Evolutionary conservation across 768 basidiomycete genomes (phyloP).

Genomic region (Mycena vulgaris): DNA sequence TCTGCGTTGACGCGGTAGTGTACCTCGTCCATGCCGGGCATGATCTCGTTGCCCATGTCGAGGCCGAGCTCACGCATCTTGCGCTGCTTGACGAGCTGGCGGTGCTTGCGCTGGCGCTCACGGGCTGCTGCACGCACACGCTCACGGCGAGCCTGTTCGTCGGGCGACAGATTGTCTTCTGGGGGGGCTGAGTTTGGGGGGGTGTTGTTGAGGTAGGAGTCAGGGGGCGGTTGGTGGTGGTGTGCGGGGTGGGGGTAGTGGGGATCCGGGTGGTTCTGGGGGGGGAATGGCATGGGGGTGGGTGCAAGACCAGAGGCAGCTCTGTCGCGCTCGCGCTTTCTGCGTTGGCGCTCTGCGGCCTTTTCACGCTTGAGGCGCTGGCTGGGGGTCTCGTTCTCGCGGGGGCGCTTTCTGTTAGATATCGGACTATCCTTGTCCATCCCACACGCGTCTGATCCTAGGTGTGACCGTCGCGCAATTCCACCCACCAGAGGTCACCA

Average conservation of each 20-base stretch:
- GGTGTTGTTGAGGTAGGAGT: slow-evolving; percentile 41
- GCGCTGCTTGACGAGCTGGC: slow-evolving; percentile 81
- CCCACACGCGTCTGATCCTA: slow-evolving; percentile 16
- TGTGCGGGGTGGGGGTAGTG: slow-evolving; percentile 41
- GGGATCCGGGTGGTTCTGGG: slow-evolving; percentile 48
- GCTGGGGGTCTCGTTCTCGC: slow-evolving; percentile 82
- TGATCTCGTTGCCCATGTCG: slow-evolving; percentile 84
- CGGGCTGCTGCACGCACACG: slow-evolving; percentile 83
- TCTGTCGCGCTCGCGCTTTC: slow-evolving; percentile 83
- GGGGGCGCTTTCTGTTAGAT: slow-evolving; percentile 65
- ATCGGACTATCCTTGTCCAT: slow-evolving; percentile 36
- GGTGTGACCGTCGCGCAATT: slow-evolving; percentile 3
- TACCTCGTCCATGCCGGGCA: slow-evolving; percentile 68
- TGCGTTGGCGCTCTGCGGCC: slow-evolving; percentile 87
- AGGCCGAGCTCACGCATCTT: slow-evolving; percentile 88
- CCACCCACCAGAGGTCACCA: background rate
- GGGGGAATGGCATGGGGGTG: slow-evolving; percentile 57
- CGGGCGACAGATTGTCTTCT: slow-evolving; percentile 62
- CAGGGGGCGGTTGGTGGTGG: slow-evolving; percentile 44
- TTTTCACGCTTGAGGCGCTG: slow-evolving; percentile 88
- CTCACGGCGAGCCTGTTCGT: slow-evolving; percentile 78
- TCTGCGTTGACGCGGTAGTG: slow-evolving; percentile 72
- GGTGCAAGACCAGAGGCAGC: slow-evolving; percentile 51
- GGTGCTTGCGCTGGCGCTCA: slow-evolving; percentile 88
- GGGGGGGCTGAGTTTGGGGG: slow-evolving; percentile 42